Percentiles rank a stretch among this genome's conserved stretches.
These are phyloP conservation scores for Lactarius indigo DNA, from an alignment of 768 basidiomycete genomes.

Conservation along the genomic window DNA sequence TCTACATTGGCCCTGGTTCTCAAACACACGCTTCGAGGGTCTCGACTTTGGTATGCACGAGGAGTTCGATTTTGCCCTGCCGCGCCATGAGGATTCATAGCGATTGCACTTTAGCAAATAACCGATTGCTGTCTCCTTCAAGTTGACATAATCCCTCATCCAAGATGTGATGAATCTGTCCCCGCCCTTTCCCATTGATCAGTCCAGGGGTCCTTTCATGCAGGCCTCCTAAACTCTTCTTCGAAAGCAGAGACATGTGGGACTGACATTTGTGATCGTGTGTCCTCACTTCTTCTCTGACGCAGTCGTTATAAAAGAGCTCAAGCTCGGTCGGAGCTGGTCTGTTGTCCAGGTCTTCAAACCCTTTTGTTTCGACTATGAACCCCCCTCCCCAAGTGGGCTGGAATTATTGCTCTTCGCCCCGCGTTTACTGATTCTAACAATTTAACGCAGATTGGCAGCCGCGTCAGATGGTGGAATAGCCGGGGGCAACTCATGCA, in stretches of 20 bases:
- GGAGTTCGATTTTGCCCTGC: conserved; percentile 23
- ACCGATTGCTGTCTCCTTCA: not conserved
- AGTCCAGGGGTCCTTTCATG: conserved; percentile 17
- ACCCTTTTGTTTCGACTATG: conserved; percentile 68
- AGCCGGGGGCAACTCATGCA: conserved; percentile 51
- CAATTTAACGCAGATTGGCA: conserved; percentile 48
- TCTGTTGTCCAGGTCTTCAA: conserved; percentile 5
- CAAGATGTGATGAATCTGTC: conserved; percentile 19
- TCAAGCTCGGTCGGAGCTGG: conserved; percentile 10
- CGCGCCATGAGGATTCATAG: conserved; percentile 12
- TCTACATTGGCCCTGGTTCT: conserved; percentile 17
- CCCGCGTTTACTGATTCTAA: conserved; percentile 18
- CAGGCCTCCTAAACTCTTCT: conserved; percentile 1
- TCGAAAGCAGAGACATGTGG: conserved; percentile 19
- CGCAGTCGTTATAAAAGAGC: conserved; percentile 8
- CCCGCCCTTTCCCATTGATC: conserved; percentile 15
- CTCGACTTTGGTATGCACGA: conserved; percentile 22
- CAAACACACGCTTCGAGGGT: conserved; percentile 23
- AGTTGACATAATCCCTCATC: conserved; percentile 6
- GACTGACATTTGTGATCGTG: conserved; percentile 11
- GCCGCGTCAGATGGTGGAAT: conserved; percentile 67
- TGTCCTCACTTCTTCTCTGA: not conserved
- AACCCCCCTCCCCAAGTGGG: conserved; percentile 44
- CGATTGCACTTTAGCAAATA: conserved; percentile 19
- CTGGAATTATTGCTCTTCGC: not conserved